phyloP scores from a whole-genome alignment of 2,329 filamentous ascomycete genomes.

The Talaromyces atroroseus region DNA sequence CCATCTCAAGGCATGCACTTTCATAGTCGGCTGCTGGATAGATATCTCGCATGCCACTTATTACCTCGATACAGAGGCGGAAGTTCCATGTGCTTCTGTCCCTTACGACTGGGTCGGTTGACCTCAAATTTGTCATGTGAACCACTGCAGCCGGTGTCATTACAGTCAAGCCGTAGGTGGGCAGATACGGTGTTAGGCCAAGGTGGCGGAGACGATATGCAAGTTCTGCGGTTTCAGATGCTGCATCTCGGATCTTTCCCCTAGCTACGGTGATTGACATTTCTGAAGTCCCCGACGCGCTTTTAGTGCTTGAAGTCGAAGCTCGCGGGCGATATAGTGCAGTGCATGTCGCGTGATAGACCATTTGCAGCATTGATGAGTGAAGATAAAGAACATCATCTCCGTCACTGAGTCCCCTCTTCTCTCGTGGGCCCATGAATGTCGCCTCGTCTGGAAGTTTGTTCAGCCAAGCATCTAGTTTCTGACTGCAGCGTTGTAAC shows the following conservation, averaged over 20 bases:
- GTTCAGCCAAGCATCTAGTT: slow-evolving; percentile 68
- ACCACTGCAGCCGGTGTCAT: slow-evolving; percentile 84
- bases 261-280: slow-evolving; percentile 67
- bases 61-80: slow-evolving; percentile 77
- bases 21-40: slow-evolving; percentile 82
- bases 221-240: slow-evolving; percentile 73
- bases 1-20: slow-evolving; percentile 30
- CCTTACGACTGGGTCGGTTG: slow-evolving; percentile 62
- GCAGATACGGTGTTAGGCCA: slow-evolving; percentile 67
- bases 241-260: slow-evolving; percentile 72
- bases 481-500: slow-evolving; percentile 67
- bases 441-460: slow-evolving; percentile 64
- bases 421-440: slow-evolving; percentile 57
- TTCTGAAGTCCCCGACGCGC: slow-evolving; percentile 27
- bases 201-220: slow-evolving; percentile 65
- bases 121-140: slow-evolving; percentile 80
- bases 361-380: slow-evolving; percentile 79
- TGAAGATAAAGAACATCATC: slow-evolving; percentile 56
- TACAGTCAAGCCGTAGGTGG: slow-evolving; percentile 79
- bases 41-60: slow-evolving; percentile 74
- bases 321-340: slow-evolving; percentile 83
- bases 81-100: slow-evolving; percentile 69
- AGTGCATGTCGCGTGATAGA: slow-evolving; percentile 84
- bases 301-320: slow-evolving; percentile 43
- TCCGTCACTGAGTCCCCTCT: slow-evolving; percentile 52